Percentiles rank a stretch among this genome's conserved stretches.
phyloP scores from a whole-genome alignment of 371 early-diverging fungal genomes.

The Mortierella polycephala region DNA sequence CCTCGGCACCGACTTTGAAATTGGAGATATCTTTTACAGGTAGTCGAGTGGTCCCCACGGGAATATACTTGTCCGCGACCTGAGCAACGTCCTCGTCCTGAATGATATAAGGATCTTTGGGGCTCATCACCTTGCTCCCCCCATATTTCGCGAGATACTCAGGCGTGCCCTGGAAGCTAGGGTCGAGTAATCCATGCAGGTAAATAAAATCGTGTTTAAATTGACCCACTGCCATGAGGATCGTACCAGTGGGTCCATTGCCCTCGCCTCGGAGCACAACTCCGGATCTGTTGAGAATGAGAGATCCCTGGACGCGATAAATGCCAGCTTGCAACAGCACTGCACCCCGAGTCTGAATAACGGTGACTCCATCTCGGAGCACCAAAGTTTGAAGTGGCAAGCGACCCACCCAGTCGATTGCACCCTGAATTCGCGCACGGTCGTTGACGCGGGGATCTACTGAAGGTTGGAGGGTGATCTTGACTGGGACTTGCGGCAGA shows the following conservation, averaged over 20 bases:
- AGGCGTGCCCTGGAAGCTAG: constrained; percentile 27
- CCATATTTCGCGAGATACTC: constrained; percentile 21
- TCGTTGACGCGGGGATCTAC: constrained; percentile 33
- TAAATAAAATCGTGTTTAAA: constrained; percentile 42
- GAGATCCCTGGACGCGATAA: constrained; percentile 26
- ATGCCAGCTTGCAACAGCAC: constrained; percentile 41
- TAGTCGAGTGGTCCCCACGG: constrained; percentile 19
- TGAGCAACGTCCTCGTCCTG: constrained; percentile 7
- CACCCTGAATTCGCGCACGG: constrained; percentile 37
- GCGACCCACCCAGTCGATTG: constrained; percentile 34
- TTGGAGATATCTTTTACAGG: constrained; percentile 28
- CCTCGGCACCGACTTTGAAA: constrained; percentile 22
- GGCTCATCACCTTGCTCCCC: background rate
- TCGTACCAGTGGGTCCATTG: constrained; percentile 28
- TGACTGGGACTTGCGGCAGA: constrained; percentile 27
- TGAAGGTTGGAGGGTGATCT: constrained; percentile 31
- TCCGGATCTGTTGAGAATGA: constrained; percentile 37
- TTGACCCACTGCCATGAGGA: constrained; percentile 27
- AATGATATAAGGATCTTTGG: constrained; percentile 22
- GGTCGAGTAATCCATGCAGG: constrained; percentile 31
- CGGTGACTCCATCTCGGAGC: constrained; percentile 32
- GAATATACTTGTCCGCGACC: constrained; percentile 26
- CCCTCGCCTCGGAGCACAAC: constrained; percentile 47
- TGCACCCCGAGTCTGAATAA: constrained; percentile 22
- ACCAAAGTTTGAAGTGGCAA: constrained; percentile 11